These are phyloP conservation scores for Camellia lanceoleosa DNA, from an alignment of 148 eudicot genomes.

Conservation along the genomic window DNA sequence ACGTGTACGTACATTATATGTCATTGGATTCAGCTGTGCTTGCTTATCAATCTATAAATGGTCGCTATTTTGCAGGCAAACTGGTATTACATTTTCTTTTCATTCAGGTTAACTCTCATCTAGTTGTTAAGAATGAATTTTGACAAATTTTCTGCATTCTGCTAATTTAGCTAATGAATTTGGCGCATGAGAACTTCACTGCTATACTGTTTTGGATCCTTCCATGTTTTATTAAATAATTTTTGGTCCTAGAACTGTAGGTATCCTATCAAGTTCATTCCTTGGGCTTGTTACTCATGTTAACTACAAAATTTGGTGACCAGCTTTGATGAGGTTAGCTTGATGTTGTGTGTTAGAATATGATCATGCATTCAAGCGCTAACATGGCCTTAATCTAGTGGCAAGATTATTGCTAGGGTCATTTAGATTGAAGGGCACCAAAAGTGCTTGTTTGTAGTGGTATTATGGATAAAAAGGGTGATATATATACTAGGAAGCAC, in stretches of 20 bases:
- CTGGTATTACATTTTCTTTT: slow-evolving; percentile 46
- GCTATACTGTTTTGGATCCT: neutral
- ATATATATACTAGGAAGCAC: too few relatives aligned
- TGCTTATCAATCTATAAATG: slow-evolving; percentile 75
- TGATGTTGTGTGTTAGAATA: neutral
- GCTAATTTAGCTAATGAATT: slow-evolving; percentile 2
- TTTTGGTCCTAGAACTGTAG: neutral
- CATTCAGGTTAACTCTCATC: neutral
- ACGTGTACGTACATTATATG: slow-evolving; percentile 87
- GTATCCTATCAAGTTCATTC: neutral
- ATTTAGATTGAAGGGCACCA: neutral
- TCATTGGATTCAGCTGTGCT: slow-evolving; percentile 73
- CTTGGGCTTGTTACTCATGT: neutral
- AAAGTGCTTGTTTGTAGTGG: neutral
- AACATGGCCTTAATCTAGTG: neutral
- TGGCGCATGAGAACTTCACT: slow-evolving; percentile 7
- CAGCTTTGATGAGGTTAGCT: neutral
- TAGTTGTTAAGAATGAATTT: neutral
- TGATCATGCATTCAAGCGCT: neutral
- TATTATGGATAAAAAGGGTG: neutral
- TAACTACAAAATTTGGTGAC: neutral
- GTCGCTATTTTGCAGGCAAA: slow-evolving; percentile 93
- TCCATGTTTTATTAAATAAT: neutral
- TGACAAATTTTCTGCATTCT: neutral
- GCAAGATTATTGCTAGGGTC: neutral